Evolutionary conservation across 208 protist genomes (phyloP), one percentile per base, ranked within the genome.

Genomic region (Herpetomonas muscarum): DNA sequence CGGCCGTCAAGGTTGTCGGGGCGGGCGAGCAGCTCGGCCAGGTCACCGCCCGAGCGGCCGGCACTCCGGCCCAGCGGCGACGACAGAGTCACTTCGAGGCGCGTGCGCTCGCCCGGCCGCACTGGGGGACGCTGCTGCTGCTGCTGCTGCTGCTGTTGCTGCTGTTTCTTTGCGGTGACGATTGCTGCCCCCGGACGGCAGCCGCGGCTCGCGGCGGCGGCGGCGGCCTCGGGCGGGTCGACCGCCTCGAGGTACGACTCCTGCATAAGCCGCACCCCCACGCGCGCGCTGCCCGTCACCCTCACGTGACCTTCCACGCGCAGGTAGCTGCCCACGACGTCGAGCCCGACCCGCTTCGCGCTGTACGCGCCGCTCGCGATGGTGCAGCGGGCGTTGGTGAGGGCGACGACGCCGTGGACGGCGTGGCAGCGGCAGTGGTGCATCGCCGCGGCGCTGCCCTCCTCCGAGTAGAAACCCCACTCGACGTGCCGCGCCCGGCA

Each of bases 231-330:
- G n/a, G n/a, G n/a, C 9, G 34, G 34, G 9, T 39, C 47, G 32
- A 60, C 52, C 2, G 68, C 64, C 48, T 76, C 67, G 34, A 79
- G 52, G 36, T 67, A 45, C 2, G 74, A 79, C 1, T 68, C 71
- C 28, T 78, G 60, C 54, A 85, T 73, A 1, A 87, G 69, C 48
- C 81, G 81, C 19, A 85, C 24, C 15, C 84, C 84, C 45, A 80
- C 74, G 21, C 71, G 79, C 22, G 78, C 64, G 60, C 83, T 86
- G 13, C 78, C 80, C 51, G 63, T 67, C 4, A 88, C 46, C 61
- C 86, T 87, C 26, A 92, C 80, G 52, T 86, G 69, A 3, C 75
- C 77, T 45, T 82, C 66, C 4, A 92, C 50, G 39, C 74, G 69
- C 58, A 92, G 56, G 36, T 80, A 58, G 30, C 78, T 68, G 58